Evolutionary conservation across 345 rosid species (phyloP).

Genomic region (Lagerstroemia speciosa): DNA sequence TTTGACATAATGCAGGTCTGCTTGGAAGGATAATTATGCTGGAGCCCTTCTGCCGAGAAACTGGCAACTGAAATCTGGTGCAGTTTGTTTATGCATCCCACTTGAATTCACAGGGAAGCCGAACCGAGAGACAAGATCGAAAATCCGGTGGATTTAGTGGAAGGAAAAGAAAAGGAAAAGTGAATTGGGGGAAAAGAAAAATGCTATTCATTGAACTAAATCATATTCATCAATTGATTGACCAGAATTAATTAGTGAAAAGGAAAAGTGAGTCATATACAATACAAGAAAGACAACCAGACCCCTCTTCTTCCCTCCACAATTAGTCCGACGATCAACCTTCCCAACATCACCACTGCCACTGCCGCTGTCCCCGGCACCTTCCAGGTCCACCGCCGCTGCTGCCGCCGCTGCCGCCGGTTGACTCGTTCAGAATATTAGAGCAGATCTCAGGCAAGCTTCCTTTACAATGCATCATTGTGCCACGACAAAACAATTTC

Average conservation of each 20-base stretch:
- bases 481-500: slow-evolving; percentile 64
- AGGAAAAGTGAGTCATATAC: not conserved
- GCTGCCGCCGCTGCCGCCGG: not conserved
- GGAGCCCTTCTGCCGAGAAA: too few species aligned
- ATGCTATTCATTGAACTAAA: not conserved
- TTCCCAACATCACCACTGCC: not conserved
- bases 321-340: not conserved
- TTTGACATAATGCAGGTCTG: too few species aligned
- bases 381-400: not conserved
- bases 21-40: too few species aligned
- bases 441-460: not conserved
- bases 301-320: not conserved
- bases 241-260: not conserved
- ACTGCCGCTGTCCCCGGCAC: too few species aligned
- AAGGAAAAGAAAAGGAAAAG: too few species aligned
- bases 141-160: too few species aligned
- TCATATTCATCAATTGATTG: not conserved
- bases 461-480: slow-evolving; percentile 20
- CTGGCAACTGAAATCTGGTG: too few species aligned
- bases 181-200: not conserved
- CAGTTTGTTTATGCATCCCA: too few species aligned
- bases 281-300: not conserved
- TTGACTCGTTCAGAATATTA: not conserved
- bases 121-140: too few species aligned
- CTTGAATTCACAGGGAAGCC: too few species aligned